These are phyloP conservation scores for Agrocybe chaxingu DNA, from an alignment of 768 basidiomycete species.

Conservation along the genomic window DNA sequence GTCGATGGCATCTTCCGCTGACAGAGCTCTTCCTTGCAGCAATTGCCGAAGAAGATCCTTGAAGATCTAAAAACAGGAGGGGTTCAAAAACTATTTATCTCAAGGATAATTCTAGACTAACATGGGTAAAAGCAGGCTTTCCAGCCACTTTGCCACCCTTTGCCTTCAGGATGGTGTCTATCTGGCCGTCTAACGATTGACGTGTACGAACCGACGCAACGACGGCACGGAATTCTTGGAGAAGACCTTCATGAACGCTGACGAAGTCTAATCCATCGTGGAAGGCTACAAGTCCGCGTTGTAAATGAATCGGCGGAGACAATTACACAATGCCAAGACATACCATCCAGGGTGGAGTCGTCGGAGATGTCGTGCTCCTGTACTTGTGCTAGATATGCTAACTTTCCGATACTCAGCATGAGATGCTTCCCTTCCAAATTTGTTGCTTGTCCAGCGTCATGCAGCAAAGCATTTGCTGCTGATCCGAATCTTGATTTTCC, in stretches of 20 bases:
- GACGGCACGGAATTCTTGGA: constrained; percentile 55
- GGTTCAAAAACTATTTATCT: background rate
- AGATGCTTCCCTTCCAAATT: constrained; percentile 76
- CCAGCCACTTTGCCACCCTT: constrained; percentile 48
- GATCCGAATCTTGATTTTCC: constrained; percentile 61
- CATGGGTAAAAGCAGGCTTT: constrained; percentile 50
- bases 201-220: constrained; percentile 48
- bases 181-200: constrained; percentile 65
- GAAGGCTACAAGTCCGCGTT: constrained; percentile 50
- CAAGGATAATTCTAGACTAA: constrained; percentile 23
- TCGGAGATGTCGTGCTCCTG: constrained; percentile 55
- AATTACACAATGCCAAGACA: constrained; percentile 9
- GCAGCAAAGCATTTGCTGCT: constrained; percentile 61
- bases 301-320: constrained; percentile 4
- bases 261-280: constrained; percentile 88
- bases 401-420: constrained; percentile 88
- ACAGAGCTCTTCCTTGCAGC: constrained; percentile 70
- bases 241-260: constrained; percentile 72
- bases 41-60: constrained; percentile 64
- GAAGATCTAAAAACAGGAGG: constrained; percentile 49
- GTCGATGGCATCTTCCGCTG: constrained; percentile 80
- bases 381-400: constrained; percentile 76
- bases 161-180: constrained; percentile 55
- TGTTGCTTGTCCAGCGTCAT: constrained; percentile 53
- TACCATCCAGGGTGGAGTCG: constrained; percentile 56